These are phyloP conservation scores for Boletellus ananiceps DNA, from an alignment of 768 basidiomycete species.

Conservation along the genomic window DNA sequence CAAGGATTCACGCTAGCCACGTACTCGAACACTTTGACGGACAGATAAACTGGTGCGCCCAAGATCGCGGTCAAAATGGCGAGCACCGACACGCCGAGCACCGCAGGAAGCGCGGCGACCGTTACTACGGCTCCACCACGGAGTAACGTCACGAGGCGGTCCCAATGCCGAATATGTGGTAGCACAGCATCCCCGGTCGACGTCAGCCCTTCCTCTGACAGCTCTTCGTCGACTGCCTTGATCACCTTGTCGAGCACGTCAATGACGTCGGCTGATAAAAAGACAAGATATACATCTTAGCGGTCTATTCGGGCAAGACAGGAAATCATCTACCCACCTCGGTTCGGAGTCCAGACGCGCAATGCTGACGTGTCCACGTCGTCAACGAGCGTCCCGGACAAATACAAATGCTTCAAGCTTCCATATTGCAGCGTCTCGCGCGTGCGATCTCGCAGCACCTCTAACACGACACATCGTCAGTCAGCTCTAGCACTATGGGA, in stretches of 20 bases:
- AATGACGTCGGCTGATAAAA: constrained; percentile 11
- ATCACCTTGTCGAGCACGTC: constrained; percentile 20
- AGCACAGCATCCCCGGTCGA: constrained; percentile 14
- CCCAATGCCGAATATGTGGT: constrained; percentile 20
- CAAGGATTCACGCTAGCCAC: background rate
- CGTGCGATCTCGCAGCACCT: constrained; percentile 2
- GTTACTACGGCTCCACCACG: constrained; percentile 1
- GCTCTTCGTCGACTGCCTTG: constrained; percentile 13
- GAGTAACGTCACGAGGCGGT: constrained; percentile 8
- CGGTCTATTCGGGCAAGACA: background rate
- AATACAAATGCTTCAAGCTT: constrained; percentile 15
- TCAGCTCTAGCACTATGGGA: background rate
- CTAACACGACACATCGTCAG: background rate
- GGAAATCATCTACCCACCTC: constrained; percentile 1
- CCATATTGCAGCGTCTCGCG: constrained; percentile 7
- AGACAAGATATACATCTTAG: background rate
- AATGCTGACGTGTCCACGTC: constrained; percentile 13
- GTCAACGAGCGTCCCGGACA: constrained; percentile 15
- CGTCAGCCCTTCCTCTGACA: constrained; percentile 16
- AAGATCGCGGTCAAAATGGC: constrained; percentile 11
- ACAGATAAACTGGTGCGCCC: constrained; percentile 7
- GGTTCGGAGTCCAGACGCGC: constrained; percentile 16
- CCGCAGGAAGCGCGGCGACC: constrained; percentile 9
- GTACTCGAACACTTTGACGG: constrained; percentile 5
- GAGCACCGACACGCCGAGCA: constrained; percentile 19